Evolutionary conservation across 208 protist species (phyloP).

Genomic region (Trichomonas vaginalis): DNA sequence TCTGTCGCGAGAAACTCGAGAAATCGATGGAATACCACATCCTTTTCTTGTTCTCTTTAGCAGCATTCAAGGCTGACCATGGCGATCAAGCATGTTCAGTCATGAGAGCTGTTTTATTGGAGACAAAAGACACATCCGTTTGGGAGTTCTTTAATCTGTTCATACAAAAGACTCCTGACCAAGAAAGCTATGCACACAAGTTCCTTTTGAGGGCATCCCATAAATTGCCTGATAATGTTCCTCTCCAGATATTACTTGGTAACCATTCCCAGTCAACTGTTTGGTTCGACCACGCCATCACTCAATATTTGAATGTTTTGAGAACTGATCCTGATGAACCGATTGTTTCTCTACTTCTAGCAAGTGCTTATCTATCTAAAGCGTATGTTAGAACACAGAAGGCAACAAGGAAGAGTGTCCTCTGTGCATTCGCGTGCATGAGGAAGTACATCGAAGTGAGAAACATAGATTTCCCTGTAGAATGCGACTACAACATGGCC

Average conservation of each 20-base stretch:
- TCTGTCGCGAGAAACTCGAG: not conserved
- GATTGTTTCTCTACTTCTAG: not conserved
- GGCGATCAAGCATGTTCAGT: not conserved
- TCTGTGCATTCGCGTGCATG: not conserved
- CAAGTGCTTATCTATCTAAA: not conserved
- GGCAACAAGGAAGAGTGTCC: not conserved
- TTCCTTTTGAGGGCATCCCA: not conserved
- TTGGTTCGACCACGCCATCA: not conserved
- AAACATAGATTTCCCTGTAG: not conserved
- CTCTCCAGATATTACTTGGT: not conserved
- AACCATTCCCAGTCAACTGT: not conserved
- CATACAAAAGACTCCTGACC: not conserved
- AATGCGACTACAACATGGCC: not conserved
- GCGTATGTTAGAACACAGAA: not conserved
- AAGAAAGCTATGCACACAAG: not conserved
- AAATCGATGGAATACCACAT: not conserved
- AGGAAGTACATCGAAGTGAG: not conserved
- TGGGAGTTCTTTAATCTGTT: constrained; percentile 1
- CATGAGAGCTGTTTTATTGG: not conserved
- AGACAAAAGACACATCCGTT: not conserved
- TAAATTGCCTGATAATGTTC: not conserved
- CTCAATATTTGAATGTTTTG: not conserved
- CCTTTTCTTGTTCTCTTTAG: not conserved
- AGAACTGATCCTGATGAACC: not conserved
- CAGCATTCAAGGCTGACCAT: not conserved